These are phyloP conservation scores for Auxenochlorella pyrenoidosa DNA, from an alignment of 139 green algal species.

Conservation along the genomic window DNA sequence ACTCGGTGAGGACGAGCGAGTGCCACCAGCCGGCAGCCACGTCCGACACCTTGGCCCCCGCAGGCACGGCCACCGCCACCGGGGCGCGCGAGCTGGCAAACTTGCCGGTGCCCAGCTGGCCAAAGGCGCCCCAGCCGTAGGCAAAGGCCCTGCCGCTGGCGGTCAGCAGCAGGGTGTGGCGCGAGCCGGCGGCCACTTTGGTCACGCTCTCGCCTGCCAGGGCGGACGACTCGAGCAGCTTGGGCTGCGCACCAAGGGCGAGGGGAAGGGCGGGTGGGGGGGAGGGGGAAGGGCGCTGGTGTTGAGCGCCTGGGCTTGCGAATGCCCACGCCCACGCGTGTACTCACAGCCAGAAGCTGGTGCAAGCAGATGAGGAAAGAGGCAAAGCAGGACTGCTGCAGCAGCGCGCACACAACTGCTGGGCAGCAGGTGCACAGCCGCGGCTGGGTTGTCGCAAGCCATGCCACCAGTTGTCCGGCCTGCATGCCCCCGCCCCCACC, in stretches of 20 bases:
- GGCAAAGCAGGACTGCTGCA: neutral
- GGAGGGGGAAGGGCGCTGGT: neutral
- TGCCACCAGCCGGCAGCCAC: conserved; percentile 62
- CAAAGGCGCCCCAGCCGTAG: conserved; percentile 56
- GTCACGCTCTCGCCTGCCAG: conserved; percentile 35
- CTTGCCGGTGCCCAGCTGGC: conserved; percentile 52
- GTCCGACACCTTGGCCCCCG: conserved; percentile 7
- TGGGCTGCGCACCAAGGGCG: conserved; percentile 19
- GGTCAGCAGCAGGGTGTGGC: conserved; percentile 53
- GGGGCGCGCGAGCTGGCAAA: conserved; percentile 2
- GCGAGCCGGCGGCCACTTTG: conserved; percentile 47
- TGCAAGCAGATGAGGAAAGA: neutral
- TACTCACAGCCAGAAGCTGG: neutral
- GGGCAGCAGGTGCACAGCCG: no score
- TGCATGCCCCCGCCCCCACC: no score
- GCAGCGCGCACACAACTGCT: neutral
- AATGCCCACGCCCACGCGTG: neutral
- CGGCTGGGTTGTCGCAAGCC: no score
- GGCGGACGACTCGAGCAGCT: conserved; percentile 40
- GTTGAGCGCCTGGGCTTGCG: neutral
- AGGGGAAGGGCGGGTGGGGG: no score
- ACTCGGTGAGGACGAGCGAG: conserved; percentile 44
- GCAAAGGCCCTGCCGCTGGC: conserved; percentile 29
- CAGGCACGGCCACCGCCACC: conserved; percentile 9
- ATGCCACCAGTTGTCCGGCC: no score